Base-by-base conservation (phyloP, 768 basidiomycete species). In the Lactarius pseudohatsudake region DNA sequence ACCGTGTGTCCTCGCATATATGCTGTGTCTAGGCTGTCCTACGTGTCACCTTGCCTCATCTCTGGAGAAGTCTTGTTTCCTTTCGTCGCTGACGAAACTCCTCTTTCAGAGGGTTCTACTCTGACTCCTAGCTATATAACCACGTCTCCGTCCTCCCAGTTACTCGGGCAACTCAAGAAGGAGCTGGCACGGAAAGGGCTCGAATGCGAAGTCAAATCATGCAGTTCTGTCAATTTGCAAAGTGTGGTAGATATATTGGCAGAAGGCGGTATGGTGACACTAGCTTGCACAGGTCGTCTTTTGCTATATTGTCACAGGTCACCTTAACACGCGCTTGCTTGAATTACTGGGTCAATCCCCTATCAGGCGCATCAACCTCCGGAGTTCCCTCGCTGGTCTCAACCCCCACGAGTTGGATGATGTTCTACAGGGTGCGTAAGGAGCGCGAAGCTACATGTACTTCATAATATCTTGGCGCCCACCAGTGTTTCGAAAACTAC, bases 301-400 rank as follows among this genome's bases (percentile, higher is more conserved):
- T 28, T 43, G 22, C 32, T 61, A 22, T 61, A 61, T 40, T 32
- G 22, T 26, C 15, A 32, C 34, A 86, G 85, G 84, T 4, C 78
- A 81, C 65, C 76, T 88, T 22, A 84, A 79, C 68, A 72, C 78
- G 32, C 79, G 75, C 8, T 76, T 82, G 8, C 74, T 87, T 57
- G 69, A 80, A 20, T 70, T 81, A 0, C 77, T 87, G n/a, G 75
- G 83, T 36, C 77, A 75, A 16, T 81, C 83, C 3, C 79, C 81
- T 64, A 75, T 87, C 47, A 73, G 74, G 8, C 73, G 72, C 57
- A 76, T 87, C n/a, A 73, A 77, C 26, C 77, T 32, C 73, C 75
- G 20, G 80, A 82, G 45, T 68, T 83, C 38, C 76, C 84, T 66
- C 75, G 77, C 63, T 7, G 34, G 60, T 22, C 28, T 61, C 60